Base-by-base conservation (phyloP, 352 stramenopile genomes). In the Globisporangium irregulare region DNA sequence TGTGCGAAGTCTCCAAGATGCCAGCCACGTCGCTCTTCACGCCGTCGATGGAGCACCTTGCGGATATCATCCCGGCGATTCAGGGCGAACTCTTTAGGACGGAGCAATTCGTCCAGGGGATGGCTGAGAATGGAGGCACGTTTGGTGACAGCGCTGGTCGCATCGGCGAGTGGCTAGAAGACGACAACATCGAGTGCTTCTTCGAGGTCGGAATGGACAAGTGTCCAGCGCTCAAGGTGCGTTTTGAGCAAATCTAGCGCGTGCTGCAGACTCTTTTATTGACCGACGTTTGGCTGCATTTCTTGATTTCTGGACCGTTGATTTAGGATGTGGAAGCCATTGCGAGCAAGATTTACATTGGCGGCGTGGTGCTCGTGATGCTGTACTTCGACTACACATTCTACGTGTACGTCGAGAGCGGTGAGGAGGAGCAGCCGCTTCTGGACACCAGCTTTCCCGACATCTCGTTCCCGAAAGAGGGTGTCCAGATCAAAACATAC, bases 401-500 rank as follows among this genome's bases (percentile, higher is more conserved):
- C 68, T 98, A 98, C 77, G 81, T 98, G 22, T 89, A 93, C 60
- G 73, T 98, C 14, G 80, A 93, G 68, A 93, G 87, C 59, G 91
- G 87, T 27, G 83, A 94, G 43, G 86, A 95, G 54, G 95, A 98
- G 72, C 84, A 97, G 59, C 84, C 93, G 24, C 76, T 98, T 20
- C 79, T 98, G 15, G 94, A 98, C 79, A 97, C 86, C 15, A 93
- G 86, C 48, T 98, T 98, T 67, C 95, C 94, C 7, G 92, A 98
- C 70, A 86, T 98, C n/a, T 91, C 83, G 20, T 91, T 91, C 70
- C 84, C 92, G 64, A 96, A 91, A 51, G 84, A 94, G 50, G 86
- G 88, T 2, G 67, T 94, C 46, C 86, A 96, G 67, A 82, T 94
- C n/a, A 82, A 91, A 73, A 93, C 84, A n/a, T 92, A 94, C 67